Evolutionary conservation across 2,329 filamentous ascomycete genomes (phyloP).

Genomic region (Ceratocystis variospora): DNA sequence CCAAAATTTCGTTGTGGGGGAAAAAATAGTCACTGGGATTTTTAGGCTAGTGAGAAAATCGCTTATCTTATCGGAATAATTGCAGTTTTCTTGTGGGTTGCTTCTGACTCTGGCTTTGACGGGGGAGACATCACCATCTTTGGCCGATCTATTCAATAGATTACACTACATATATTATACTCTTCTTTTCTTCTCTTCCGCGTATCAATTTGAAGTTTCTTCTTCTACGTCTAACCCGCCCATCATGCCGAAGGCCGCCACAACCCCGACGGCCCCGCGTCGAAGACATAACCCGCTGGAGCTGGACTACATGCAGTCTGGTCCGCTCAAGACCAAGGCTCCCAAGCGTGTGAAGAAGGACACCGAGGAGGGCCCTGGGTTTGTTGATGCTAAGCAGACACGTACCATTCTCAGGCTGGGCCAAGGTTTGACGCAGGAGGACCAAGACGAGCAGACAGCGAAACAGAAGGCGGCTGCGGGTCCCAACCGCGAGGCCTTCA

Average conservation of each 20-base stretch:
- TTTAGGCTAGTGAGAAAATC: conserved; percentile 3
- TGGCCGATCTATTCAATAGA: too few relatives aligned
- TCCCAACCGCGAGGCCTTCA: conserved; percentile 46
- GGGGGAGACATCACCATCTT: neutral
- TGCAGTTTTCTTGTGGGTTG: conserved; percentile 19
- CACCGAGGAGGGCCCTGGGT: conserved; percentile 47
- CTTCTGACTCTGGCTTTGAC: conserved; percentile 3
- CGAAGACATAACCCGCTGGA: conserved; percentile 82
- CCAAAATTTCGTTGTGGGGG: conserved; percentile 19
- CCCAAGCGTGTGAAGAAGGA: conserved; percentile 48
- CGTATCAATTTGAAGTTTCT: neutral
- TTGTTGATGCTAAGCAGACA: conserved; percentile 77
- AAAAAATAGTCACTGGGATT: conserved; percentile 1
- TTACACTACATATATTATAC: neutral
- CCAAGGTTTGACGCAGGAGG: conserved; percentile 76
- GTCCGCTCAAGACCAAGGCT: conserved; percentile 54
- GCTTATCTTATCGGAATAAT: conserved; percentile 19
- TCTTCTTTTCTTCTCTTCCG: neutral
- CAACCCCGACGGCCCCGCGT: conserved; percentile 41
- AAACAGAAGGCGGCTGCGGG: conserved; percentile 26
- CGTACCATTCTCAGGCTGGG: conserved; percentile 81
- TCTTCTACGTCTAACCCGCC: neutral
- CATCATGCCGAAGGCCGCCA: conserved; percentile 66
- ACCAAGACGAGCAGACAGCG: conserved; percentile 30
- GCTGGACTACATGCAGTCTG: conserved; percentile 64